These are phyloP conservation scores for Hymenoscyphus scutula DNA, from an alignment of 2,329 filamentous ascomycete genomes.

Conservation along the genomic window DNA sequence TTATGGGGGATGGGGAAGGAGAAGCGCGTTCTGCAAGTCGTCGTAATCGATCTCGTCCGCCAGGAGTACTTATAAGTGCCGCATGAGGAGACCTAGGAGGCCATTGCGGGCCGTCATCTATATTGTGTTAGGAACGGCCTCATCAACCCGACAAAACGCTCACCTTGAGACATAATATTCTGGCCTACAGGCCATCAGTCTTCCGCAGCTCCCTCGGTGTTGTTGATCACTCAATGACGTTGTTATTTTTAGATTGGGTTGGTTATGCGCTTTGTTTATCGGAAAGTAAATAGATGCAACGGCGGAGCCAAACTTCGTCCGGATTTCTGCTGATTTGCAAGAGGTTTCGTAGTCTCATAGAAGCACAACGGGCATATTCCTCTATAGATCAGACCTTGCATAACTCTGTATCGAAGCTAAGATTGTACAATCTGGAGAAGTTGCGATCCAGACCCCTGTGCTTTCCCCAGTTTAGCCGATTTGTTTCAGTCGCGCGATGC, in stretches of 20 bases:
- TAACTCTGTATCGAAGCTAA: neutral
- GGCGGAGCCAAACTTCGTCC: neutral
- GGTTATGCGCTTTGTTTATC: neutral
- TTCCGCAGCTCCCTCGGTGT: neutral
- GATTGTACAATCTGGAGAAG: neutral
- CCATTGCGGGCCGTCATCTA: conserved; percentile 52
- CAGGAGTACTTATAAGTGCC: conserved; percentile 65
- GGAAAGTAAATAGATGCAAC: neutral
- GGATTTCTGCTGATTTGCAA: neutral
- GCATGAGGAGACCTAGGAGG: conserved; percentile 66
- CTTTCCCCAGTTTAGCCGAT: neutral
- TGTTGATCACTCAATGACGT: neutral
- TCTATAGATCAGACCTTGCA: neutral
- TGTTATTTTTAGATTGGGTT: neutral
- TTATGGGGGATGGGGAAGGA: conserved; percentile 66
- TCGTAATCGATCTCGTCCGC: conserved; percentile 73
- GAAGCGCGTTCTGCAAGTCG: conserved; percentile 64
- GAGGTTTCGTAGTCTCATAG: neutral
- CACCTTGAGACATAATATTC: conserved; percentile 32
- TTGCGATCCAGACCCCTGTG: conserved; percentile 1
- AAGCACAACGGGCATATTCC: neutral
- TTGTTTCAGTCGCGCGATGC: neutral
- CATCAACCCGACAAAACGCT: conserved; percentile 15
- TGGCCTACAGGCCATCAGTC: conserved; percentile 9
- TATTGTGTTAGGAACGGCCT: conserved; percentile 17